Conservation (phyloP, 2,329 filamentous ascomycete species). For the Fusarium avenaceum region DNA sequence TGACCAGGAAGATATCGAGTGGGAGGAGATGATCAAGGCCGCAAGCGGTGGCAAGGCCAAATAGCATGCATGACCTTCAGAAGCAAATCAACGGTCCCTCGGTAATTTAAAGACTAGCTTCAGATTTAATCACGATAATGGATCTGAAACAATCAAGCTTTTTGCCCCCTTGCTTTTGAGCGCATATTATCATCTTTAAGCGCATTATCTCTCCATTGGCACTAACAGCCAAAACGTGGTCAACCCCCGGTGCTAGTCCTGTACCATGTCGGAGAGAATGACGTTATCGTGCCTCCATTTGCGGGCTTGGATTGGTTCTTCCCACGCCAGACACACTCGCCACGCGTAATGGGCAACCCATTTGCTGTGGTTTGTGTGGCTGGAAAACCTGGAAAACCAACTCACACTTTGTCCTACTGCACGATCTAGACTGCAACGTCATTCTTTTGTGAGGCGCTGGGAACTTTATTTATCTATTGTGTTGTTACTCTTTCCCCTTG, state of each 20-base stretch:
- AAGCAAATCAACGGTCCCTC: background rate
- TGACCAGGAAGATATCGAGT: constrained; percentile 29
- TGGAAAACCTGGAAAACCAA: constrained; percentile 46
- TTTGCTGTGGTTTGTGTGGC: constrained; percentile 32
- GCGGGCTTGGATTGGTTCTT: constrained; percentile 28
- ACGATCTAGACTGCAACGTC: constrained; percentile 35
- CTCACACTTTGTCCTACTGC: constrained; percentile 3
- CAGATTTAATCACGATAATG: constrained; percentile 1
- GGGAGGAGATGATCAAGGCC: constrained; percentile 21
- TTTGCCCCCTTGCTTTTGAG: background rate
- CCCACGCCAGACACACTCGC: constrained; percentile 29
- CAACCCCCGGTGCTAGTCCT: constrained; percentile 33
- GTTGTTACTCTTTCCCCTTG: constrained; percentile 9
- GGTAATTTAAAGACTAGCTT: background rate
- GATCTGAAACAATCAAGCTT: constrained; percentile 34
- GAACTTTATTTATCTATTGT: constrained; percentile 26
- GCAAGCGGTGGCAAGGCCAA: constrained; percentile 30
- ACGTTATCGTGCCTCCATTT: constrained; percentile 29
- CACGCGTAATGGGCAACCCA: constrained; percentile 24
- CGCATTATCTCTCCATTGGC: constrained; percentile 2
- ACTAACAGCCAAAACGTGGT: constrained; percentile 26
- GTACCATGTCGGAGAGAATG: constrained; percentile 30
- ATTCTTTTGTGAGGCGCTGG: constrained; percentile 13
- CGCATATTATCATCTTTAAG: too few relatives aligned
- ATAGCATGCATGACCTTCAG: background rate